Conservation (phyloP, 257 asterid species). For the Lithospermum erythrorhizon region DNA sequence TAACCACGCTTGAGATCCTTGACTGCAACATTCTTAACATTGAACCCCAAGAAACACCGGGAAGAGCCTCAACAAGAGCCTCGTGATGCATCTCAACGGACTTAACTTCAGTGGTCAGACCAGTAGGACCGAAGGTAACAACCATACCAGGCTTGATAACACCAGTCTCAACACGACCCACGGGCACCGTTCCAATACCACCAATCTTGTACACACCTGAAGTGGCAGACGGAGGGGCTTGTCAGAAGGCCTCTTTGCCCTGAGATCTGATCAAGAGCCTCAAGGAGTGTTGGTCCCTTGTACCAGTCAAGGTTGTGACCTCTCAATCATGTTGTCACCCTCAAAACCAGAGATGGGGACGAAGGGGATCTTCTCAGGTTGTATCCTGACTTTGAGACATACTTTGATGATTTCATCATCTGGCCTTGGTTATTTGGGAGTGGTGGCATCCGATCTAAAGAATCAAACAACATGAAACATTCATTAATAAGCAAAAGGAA, state of each 20-base stretch:
- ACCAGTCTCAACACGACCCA: neutral
- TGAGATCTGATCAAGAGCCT: neutral
- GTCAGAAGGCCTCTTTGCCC: neutral
- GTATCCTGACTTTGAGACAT: neutral
- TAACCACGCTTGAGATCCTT: neutral
- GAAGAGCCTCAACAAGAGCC: neutral
- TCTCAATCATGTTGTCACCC: neutral
- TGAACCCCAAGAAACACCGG: neutral
- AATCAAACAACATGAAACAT: neutral
- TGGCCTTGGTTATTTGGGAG: neutral
- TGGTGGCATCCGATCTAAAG: neutral
- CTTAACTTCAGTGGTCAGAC: neutral
- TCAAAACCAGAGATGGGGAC: neutral
- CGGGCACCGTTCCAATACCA: neutral
- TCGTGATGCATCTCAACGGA: neutral
- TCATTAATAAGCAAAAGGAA: slow-evolving; percentile 1
- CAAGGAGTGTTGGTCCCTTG: neutral
- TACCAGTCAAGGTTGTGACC: neutral
- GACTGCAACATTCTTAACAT: neutral
- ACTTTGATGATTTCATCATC: neutral
- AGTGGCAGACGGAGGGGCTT: neutral
- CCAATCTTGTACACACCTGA: neutral
- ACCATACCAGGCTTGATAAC: neutral
- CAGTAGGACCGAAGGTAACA: neutral
- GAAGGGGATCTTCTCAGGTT: neutral